Evolutionary conservation across 257 asterid genomes (phyloP).

Genomic region (Plantago elongata): DNA sequence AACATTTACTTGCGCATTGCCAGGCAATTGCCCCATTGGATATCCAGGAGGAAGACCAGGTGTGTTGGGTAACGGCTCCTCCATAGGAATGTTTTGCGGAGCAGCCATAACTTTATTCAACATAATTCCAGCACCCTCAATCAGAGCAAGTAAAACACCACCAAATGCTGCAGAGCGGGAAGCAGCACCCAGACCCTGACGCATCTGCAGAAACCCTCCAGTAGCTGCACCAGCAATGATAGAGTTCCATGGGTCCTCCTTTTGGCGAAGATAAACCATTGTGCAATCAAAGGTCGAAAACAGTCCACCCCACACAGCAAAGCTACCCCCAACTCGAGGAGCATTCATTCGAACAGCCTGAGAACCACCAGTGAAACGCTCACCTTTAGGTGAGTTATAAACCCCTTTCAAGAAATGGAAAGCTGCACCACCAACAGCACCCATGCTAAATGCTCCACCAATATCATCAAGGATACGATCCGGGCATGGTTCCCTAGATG

Average conservation of each 20-base stretch:
- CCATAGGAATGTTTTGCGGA: conserved; percentile 59
- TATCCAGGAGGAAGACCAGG: conserved; percentile 53
- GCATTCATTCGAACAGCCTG: conserved; percentile 97
- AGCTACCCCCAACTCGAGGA: conserved; percentile 92
- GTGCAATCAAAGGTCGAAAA: conserved; percentile 88
- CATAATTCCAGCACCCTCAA: conserved; percentile 89
- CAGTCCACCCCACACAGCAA: conserved; percentile 97
- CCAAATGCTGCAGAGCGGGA: conserved; percentile 72
- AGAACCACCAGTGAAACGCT: conserved; percentile 67
- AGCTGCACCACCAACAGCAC: conserved; percentile 82
- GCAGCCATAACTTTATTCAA: conserved; percentile 53
- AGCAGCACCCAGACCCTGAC: conserved; percentile 71
- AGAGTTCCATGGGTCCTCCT: conserved; percentile 94
- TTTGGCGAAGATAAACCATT: conserved; percentile 76
- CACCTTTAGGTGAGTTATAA: conserved; percentile 79
- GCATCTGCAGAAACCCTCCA: conserved; percentile 86
- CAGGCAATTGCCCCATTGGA: conserved; percentile 59
- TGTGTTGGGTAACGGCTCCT: conserved; percentile 46
- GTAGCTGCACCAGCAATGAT: conserved; percentile 92
- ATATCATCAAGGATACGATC: conserved; percentile 87
- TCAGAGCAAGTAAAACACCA: conserved; percentile 75
- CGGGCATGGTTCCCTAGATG: conserved; percentile 90
- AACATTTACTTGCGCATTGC: conserved; percentile 46
- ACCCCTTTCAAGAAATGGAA: conserved; percentile 81
- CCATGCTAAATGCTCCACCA: conserved; percentile 90